These are phyloP conservation scores for Vaccinium darrowii DNA, from an alignment of 148 eudicot genomes.

Conservation along the genomic window DNA sequence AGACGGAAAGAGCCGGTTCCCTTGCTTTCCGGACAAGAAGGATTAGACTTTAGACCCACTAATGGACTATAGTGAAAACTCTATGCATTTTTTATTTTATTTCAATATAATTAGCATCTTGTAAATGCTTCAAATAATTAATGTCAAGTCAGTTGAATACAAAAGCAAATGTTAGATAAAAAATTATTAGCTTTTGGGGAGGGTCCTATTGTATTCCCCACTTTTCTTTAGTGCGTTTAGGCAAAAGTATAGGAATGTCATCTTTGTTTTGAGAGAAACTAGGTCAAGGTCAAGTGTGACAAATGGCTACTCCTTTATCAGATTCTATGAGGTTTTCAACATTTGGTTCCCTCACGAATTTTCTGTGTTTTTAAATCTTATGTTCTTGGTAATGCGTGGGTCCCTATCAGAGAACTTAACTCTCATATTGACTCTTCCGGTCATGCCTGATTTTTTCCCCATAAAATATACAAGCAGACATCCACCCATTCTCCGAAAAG, in stretches of 20 bases:
- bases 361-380: not conserved
- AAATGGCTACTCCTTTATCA: not conserved
- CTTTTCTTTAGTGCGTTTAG: not conserved
- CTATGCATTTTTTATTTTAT: too few relatives aligned
- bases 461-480: conserved; percentile 1
- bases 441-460: not conserved
- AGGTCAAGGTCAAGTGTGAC: not conserved
- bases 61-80: too few relatives aligned
- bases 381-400: not conserved
- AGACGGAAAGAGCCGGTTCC: too few relatives aligned
- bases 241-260: not conserved
- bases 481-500: not conserved
- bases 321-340: not conserved
- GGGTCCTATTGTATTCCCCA: too few relatives aligned
- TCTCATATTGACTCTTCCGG: not conserved
- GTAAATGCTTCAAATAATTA: not conserved
- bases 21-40: too few relatives aligned
- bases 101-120: not conserved
- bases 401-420: conserved; percentile 8
- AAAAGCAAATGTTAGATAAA: not conserved
- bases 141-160: not conserved
- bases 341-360: not conserved
- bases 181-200: not conserved
- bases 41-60: too few relatives aligned
- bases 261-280: not conserved